Percentiles rank a stretch among this genome's conserved stretches.
phyloP scores from a whole-genome alignment of 805 yeast genomes.

The Lipomyces spencermartinsiae region DNA sequence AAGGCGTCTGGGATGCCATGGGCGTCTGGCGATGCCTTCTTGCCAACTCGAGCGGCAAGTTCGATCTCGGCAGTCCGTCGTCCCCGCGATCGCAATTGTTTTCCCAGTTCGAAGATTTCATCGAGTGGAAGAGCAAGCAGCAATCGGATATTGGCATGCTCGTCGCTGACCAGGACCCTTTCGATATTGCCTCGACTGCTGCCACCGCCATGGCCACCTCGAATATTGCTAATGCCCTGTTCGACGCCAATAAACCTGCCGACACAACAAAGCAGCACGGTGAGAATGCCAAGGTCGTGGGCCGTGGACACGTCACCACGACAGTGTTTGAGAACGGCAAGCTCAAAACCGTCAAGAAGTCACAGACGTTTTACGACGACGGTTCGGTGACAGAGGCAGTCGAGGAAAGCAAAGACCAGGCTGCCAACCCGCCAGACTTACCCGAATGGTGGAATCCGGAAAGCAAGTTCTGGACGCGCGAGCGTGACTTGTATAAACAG shows the following conservation, averaged over 20 bases:
- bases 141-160: neutral
- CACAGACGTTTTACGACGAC: conserved; percentile 23
- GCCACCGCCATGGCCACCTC: neutral
- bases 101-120: conserved; percentile 44
- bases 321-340: conserved; percentile 21
- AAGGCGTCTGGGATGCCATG: conserved; percentile 77
- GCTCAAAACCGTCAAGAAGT: conserved; percentile 15
- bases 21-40: conserved; percentile 94
- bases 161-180: conserved; percentile 1
- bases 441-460: conserved; percentile 1
- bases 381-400: conserved; percentile 26
- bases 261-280: conserved; percentile 17
- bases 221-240: neutral
- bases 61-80: conserved; percentile 1
- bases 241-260: neutral
- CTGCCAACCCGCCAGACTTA: neutral
- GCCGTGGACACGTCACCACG: conserved; percentile 17
- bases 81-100: conserved; percentile 62
- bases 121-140: conserved; percentile 31
- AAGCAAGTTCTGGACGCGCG: neutral
- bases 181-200: neutral
- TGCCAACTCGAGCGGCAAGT: conserved; percentile 52
- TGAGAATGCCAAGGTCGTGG: conserved; percentile 24
- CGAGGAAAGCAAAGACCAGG: conserved; percentile 9
- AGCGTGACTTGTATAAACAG: neutral